Conservation (phyloP, 2,329 filamentous ascomycete species). For the Colletotrichum graminicola region DNA sequence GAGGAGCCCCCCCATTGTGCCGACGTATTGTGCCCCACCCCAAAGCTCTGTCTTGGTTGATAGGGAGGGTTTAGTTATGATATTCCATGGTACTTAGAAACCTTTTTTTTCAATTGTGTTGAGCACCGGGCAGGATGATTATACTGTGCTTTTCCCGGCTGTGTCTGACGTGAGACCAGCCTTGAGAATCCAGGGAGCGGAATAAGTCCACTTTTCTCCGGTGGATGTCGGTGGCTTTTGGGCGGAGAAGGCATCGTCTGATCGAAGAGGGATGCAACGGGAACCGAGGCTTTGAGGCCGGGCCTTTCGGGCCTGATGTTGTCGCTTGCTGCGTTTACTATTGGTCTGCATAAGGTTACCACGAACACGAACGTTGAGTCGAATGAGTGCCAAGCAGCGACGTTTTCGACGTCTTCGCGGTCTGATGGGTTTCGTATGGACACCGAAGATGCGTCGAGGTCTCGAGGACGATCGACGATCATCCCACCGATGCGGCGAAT, state of each 20-base stretch:
- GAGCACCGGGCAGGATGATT: too few species aligned
- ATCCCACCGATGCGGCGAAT: constrained; percentile 4
- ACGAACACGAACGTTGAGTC: not conserved
- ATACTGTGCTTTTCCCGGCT: too few species aligned
- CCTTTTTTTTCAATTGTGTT: too few species aligned
- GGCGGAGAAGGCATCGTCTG: not conserved
- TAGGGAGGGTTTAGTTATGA: too few species aligned
- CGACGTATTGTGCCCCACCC: too few species aligned
- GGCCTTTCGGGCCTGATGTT: not conserved
- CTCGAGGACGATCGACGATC: too few species aligned
- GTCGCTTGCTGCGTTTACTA: not conserved
- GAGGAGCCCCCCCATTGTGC: too few species aligned
- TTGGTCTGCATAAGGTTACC: not conserved
- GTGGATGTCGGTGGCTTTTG: not conserved
- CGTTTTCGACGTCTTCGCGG: not conserved
- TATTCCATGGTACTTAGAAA: too few species aligned
- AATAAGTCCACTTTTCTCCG: not conserved
- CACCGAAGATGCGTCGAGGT: not conserved
- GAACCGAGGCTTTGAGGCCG: too few species aligned
- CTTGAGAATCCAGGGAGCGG: not conserved
- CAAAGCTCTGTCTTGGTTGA: too few species aligned
- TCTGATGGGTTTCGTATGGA: not conserved
- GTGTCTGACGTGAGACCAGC: too few species aligned
- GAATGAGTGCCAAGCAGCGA: not conserved
- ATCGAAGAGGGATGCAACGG: not conserved